Percentiles rank a stretch among this genome's conserved stretches.
These are phyloP conservation scores for Extremus antarcticus DNA, from an alignment of 495 filamentous ascomycete genomes.

Conservation along the genomic window DNA sequence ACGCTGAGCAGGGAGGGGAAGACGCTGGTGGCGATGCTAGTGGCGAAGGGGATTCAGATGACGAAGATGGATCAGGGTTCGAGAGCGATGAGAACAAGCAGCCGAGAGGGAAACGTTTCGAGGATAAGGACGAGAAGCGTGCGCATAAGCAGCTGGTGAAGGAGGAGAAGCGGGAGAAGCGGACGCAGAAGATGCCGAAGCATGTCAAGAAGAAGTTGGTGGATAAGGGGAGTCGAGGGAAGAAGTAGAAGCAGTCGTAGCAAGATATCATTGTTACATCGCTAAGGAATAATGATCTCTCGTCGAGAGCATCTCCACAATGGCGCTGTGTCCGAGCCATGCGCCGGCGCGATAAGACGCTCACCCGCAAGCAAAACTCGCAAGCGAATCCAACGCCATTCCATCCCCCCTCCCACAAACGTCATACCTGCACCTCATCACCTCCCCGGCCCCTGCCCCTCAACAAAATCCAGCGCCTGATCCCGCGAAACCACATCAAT, in stretches of 20 bases:
- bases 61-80: constrained; percentile 20
- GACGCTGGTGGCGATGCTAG: constrained; percentile 32
- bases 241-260: constrained; percentile 14
- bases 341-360: too few relatives aligned
- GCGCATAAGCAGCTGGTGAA: constrained; percentile 84
- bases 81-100: constrained; percentile 35
- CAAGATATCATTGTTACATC: not conserved
- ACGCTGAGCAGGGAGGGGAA: constrained; percentile 22
- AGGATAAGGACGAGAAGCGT: constrained; percentile 66
- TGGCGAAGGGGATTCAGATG: constrained; percentile 31
- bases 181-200: constrained; percentile 93
- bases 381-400: too few relatives aligned
- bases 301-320: too few relatives aligned
- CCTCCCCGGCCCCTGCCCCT: constrained; percentile 47
- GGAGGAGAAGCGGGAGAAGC: constrained; percentile 82
- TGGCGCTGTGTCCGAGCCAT: too few relatives aligned
- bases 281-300: too few relatives aligned
- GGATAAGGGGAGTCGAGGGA: constrained; percentile 31
- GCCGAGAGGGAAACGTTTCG: constrained; percentile 78
- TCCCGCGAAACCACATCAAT: constrained; percentile 82
- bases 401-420: not conserved
- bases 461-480: constrained; percentile 86
- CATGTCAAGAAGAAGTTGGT: constrained; percentile 78
- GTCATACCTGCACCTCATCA: not conserved
- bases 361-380: too few relatives aligned